Percentiles rank a stretch among this genome's conserved stretches.
Conservation (phyloP, 1,139 yeast species). For the Pichia sp. region DNA sequence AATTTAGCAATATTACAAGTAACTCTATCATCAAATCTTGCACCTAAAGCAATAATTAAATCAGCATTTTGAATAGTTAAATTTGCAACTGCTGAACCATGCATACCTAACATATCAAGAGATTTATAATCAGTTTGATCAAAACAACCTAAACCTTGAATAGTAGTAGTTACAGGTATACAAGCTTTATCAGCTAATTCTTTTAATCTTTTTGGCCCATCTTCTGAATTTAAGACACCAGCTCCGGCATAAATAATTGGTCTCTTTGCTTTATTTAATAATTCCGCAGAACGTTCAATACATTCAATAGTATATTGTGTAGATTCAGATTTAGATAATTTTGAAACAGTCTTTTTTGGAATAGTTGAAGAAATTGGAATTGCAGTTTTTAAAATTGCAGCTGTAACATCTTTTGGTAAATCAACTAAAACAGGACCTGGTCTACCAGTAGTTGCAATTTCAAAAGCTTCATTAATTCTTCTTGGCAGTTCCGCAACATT, state of each 20-base stretch:
- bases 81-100: constrained; percentile 94
- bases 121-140: constrained; percentile 90
- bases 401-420: constrained; percentile 96
- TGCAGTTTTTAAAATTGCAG: constrained; percentile 76
- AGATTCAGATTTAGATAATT: constrained; percentile 64
- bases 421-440: constrained; percentile 99
- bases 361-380: constrained; percentile 82
- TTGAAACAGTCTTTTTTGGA: constrained; percentile 73
- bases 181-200: constrained; percentile 85
- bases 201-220: constrained; percentile 73
- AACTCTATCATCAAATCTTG: constrained; percentile 97
- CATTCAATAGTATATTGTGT: constrained; percentile 74
- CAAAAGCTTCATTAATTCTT: constrained; percentile 95
- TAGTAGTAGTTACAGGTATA: constrained; percentile 93
- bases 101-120: constrained; percentile 97
- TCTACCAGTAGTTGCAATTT: constrained; percentile 91
- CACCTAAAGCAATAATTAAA: constrained; percentile 88
- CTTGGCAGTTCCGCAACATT: constrained; percentile 90
- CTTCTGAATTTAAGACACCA: constrained; percentile 74
- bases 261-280: constrained; percentile 75
- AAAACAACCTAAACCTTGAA: constrained; percentile 90
- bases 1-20: constrained; percentile 80
- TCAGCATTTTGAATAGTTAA: constrained; percentile 91
- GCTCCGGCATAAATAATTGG: constrained; percentile 91
- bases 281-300: constrained; percentile 67